Evolutionary conservation across 2,329 filamentous ascomycete genomes (phyloP), one percentile per base, ranked within the genome.

Genomic region (Pestalotiopsis sp.): DNA sequence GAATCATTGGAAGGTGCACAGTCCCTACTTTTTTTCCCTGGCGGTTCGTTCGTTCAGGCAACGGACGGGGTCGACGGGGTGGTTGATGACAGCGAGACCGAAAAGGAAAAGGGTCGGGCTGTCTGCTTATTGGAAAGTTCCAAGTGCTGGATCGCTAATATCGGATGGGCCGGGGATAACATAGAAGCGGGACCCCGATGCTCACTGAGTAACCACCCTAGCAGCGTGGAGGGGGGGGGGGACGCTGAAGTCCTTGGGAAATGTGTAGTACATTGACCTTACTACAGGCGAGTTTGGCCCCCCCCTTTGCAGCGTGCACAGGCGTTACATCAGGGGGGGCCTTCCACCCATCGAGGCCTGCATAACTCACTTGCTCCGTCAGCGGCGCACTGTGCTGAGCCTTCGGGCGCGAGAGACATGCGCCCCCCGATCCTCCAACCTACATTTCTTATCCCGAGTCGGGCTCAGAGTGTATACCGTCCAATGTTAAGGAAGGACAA

Each of bases 161-260:
- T 70, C 69, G 69, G 69, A 70, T 70, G 66, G 66, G 36, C 69
- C 69, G 69, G 69, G 69, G 68, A 68, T 68, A 68, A 67, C 65
- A 20, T 14, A 64, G 61, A 66, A 66, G 41, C 64, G 45, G 52
- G 64, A 66, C 64, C 41, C 45, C 38, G 45, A 52, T 52, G 45
- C 45, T 52, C 45, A 52, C 45, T 52, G 25, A 60, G 57, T 31
- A 13, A 13, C 25, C 57, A 38, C 57, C 25, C 57, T 36, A 57
- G 67, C 31, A 49, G 14, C 39, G 52, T 62, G 41, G 65, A 60
- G 66, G 61, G 62, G 23, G 17, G 45, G 45, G 45, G 45, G 45
- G 20, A 52, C 14, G 20, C 45, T 52, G 45, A 52, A 52, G 45
- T 52, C 45, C 45, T 52, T 52, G 45, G 45, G 45, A 52, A 52